Evolutionary conservation across 176 grass and related monocot species (phyloP).

Genomic region (Carex cristatella): DNA sequence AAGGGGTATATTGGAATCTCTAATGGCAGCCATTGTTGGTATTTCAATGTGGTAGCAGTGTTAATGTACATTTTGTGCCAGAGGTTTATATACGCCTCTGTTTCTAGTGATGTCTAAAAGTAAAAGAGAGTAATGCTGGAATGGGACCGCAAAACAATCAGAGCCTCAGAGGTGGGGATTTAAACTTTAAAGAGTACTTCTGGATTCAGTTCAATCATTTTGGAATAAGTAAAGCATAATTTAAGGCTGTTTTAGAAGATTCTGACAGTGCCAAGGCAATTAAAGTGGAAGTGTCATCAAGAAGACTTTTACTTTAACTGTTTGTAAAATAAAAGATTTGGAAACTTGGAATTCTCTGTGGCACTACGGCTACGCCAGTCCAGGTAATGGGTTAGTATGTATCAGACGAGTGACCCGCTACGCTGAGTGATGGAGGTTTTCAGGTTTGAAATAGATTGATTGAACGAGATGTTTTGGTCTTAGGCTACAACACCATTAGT

Average conservation of each 20-base stretch:
- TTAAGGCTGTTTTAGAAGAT: constrained; percentile 35
- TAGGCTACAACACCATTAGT: background rate
- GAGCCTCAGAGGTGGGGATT: background rate
- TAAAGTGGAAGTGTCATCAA: constrained; percentile 12
- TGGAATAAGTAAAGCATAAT: constrained; percentile 12
- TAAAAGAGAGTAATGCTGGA: constrained; percentile 13
- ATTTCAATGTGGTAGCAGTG: constrained; percentile 3
- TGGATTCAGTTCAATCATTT: constrained; percentile 37
- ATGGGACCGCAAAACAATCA: constrained; percentile 4
- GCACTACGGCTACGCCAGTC: background rate
- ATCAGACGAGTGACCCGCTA: background rate
- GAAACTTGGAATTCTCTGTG: background rate
- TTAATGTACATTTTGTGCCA: background rate
- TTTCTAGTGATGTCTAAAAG: constrained; percentile 22
- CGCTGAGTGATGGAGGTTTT: background rate
- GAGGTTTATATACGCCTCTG: constrained; percentile 28
- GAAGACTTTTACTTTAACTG: constrained; percentile 15
- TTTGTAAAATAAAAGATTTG: background rate
- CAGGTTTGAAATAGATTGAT: too few species aligned
- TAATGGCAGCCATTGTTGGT: constrained; percentile 12
- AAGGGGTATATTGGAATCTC: constrained; percentile 16
- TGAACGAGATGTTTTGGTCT: background rate
- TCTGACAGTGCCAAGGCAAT: constrained; percentile 21
- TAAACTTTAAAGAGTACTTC: constrained; percentile 16
- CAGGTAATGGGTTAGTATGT: background rate